phyloP scores from a whole-genome alignment of 1,284 basidiomycete species.

The Mycena sp. region DNA sequence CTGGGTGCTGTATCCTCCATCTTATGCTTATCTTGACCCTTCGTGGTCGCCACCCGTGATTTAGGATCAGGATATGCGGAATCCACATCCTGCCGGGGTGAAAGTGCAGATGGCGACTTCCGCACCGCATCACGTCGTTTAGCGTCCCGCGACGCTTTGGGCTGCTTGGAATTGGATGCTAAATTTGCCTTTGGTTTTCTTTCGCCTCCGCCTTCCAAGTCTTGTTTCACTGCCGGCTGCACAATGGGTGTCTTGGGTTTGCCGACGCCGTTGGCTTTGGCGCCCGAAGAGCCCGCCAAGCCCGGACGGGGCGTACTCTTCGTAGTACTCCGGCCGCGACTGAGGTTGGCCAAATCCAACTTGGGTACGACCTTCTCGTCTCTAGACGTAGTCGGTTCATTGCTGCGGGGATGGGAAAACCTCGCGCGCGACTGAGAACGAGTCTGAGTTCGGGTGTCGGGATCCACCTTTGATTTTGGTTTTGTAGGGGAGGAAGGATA shows the following conservation, averaged over 20 bases:
- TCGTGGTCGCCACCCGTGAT: too few relatives aligned
- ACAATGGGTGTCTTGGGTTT: neutral
- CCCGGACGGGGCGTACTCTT: neutral
- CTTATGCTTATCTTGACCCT: neutral
- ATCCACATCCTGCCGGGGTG: too few relatives aligned
- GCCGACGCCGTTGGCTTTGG: neutral
- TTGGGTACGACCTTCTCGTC: neutral
- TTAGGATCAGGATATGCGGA: too few relatives aligned
- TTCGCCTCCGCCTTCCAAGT: neutral
- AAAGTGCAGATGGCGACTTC: too few relatives aligned
- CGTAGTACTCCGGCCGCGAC: slow-evolving; percentile 2
- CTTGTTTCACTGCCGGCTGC: neutral
- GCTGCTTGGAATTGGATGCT: too few relatives aligned
- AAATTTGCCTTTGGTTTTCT: neutral
- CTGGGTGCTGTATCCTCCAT: neutral
- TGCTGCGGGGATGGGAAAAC: neutral
- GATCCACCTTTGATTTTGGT: slow-evolving; percentile 25
- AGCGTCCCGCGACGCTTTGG: too few relatives aligned
- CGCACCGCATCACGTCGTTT: too few relatives aligned
- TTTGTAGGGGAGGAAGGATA: slow-evolving; percentile 24
- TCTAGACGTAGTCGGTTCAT: too few relatives aligned
- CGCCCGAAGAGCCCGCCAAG: neutral
- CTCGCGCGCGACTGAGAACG: slow-evolving; percentile 16
- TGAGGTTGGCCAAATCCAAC: neutral
- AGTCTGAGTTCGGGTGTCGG: slow-evolving; percentile 22